phyloP scores from a whole-genome alignment of 1,284 basidiomycete species.

The Spongispora temasekensis region DNA sequence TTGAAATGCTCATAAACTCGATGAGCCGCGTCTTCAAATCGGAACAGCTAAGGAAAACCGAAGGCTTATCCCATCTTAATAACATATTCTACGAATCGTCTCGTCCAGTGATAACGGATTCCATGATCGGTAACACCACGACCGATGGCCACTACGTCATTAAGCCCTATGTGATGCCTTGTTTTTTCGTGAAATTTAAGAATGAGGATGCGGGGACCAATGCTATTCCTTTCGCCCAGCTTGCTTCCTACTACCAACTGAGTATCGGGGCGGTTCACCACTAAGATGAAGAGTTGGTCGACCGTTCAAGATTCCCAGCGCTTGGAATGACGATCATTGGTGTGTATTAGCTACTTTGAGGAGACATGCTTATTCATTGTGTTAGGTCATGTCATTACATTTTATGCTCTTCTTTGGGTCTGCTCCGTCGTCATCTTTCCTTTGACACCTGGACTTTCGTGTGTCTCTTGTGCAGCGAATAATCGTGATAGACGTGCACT shows the following conservation, averaged over 20 bases:
- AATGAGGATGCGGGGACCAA: neutral
- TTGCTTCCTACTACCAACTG: neutral
- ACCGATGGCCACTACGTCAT: neutral
- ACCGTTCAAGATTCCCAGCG: neutral
- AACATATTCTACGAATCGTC: neutral
- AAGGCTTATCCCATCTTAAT: neutral
- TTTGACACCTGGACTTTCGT: neutral
- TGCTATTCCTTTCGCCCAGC: neutral
- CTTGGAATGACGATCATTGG: neutral
- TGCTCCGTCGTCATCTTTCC: neutral
- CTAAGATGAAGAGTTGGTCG: neutral
- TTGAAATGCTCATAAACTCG: neutral
- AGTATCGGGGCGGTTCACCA: neutral
- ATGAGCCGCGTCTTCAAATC: neutral
- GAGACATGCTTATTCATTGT: neutral
- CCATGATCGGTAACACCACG: neutral
- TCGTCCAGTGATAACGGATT: neutral
- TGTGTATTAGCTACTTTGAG: neutral
- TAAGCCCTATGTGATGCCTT: neutral
- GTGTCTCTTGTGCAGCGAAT: neutral
- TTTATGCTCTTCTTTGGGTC: neutral
- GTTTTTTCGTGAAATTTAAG: neutral
- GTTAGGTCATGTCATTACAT: neutral
- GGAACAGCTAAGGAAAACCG: neutral
- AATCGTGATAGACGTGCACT: neutral